These are phyloP conservation scores for Glebionis coronaria DNA, from an alignment of 129 eudicot species.

Conservation along the genomic window DNA sequence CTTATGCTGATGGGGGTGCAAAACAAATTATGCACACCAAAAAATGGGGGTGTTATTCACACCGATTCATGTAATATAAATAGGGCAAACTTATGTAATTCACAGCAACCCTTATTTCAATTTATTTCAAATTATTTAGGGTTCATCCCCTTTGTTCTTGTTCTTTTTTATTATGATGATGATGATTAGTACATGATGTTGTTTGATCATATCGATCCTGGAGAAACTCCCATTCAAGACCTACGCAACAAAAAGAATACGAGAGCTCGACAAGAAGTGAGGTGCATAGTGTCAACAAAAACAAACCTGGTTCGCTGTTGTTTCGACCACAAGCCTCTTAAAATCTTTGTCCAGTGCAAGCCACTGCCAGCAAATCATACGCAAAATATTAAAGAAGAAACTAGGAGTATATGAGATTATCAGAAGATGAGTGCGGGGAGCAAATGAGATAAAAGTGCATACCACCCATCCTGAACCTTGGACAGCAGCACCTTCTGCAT, in stretches of 20 bases:
- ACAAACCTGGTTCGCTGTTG: slow-evolving; percentile 89
- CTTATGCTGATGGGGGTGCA: too few relatives aligned
- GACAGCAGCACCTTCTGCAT: slow-evolving; percentile 89
- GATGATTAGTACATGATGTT: too few relatives aligned
- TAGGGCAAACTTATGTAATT: too few relatives aligned
- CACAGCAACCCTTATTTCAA: too few relatives aligned
- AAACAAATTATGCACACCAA: too few relatives aligned
- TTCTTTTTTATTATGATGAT: too few relatives aligned
- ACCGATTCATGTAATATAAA: too few relatives aligned
- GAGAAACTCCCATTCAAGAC: too few relatives aligned
- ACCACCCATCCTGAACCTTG: slow-evolving; percentile 99
- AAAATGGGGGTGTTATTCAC: too few relatives aligned
- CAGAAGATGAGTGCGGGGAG: background rate
- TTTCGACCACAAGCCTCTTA: slow-evolving; percentile 86
- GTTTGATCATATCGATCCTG: too few relatives aligned
- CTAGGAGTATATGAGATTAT: background rate
- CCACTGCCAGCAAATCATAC: slow-evolving; percentile 54
- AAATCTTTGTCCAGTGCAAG: slow-evolving; percentile 85
- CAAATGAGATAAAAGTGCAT: slow-evolving; percentile 21
- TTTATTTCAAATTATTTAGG: too few relatives aligned
- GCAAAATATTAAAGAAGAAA: background rate
- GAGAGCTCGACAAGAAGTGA: background rate
- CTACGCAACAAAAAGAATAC: background rate
- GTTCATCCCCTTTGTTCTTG: too few relatives aligned
- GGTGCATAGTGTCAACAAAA: slow-evolving; percentile 1